These are phyloP conservation scores for Penicillium sp. DNA, from an alignment of 2,329 filamentous ascomycete genomes.

Conservation along the genomic window DNA sequence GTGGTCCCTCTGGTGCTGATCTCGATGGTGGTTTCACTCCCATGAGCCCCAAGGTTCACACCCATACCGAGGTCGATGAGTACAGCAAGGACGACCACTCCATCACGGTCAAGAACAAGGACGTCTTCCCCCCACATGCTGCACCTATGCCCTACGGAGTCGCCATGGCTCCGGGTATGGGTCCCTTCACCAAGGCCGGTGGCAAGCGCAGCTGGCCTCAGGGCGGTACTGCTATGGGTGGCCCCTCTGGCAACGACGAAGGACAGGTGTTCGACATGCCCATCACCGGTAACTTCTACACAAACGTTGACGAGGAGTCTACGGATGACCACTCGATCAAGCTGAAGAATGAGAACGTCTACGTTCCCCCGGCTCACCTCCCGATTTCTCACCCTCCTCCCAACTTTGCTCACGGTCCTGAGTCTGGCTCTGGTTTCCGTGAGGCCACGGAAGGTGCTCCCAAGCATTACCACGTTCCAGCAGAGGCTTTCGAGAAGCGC, in stretches of 20 bases:
- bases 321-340: constrained; percentile 22
- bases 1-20: constrained; percentile 22
- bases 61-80: constrained; percentile 16
- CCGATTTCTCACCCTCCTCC: constrained; percentile 3
- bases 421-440: not conserved
- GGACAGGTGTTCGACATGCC: constrained; percentile 24
- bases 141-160: constrained; percentile 4
- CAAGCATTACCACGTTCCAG: constrained; percentile 8
- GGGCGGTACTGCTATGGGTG: constrained; percentile 21
- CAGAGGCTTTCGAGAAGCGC: constrained; percentile 9
- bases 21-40: constrained; percentile 14
- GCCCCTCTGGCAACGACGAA: constrained; percentile 24
- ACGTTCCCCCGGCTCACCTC: constrained; percentile 1
- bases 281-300: constrained; percentile 18
- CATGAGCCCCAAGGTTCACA: constrained; percentile 13
- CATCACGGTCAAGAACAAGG: constrained; percentile 18
- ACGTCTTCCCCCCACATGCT: constrained; percentile 10
- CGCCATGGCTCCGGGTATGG: constrained; percentile 11
- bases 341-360: constrained; percentile 17
- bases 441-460: not conserved
- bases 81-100: constrained; percentile 23
- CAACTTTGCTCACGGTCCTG: not conserved
- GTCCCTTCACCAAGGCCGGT: constrained; percentile 15
- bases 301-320: constrained; percentile 16
- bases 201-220: constrained; percentile 5